Conservation (phyloP, 169 alveolate genomes). For the Plasmodium blacklocki region DNA sequence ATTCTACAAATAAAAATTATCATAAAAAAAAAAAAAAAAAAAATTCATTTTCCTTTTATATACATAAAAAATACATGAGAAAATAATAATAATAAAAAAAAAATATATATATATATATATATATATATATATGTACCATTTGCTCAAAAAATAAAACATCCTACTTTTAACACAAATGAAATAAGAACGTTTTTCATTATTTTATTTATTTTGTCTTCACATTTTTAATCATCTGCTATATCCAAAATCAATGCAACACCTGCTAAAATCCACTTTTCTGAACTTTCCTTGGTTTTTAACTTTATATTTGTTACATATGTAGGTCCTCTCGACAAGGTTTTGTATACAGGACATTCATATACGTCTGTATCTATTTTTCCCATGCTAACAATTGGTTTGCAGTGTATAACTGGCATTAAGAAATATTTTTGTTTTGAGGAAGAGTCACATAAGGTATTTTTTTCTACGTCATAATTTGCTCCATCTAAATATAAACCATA, state of each 20-base stretch:
- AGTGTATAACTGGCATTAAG: constrained; percentile 95
- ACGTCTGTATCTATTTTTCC: constrained; percentile 90
- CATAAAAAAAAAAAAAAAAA: too few relatives aligned
- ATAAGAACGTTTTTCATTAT: neutral
- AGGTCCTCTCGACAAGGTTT: constrained; percentile 94
- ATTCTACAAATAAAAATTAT: too few relatives aligned
- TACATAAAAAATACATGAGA: too few relatives aligned
- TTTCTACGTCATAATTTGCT: constrained; percentile 93
- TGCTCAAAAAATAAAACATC: neutral
- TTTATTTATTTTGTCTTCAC: constrained; percentile 17
- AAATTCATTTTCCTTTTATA: too few relatives aligned
- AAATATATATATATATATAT: neutral
- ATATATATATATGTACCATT: neutral
- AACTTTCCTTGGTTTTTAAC: constrained; percentile 93
- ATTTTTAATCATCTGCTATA: constrained; percentile 93
- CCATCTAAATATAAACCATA: constrained; percentile 93
- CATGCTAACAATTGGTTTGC: constrained; percentile 90
- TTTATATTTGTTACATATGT: constrained; percentile 95
- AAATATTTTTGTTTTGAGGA: constrained; percentile 95
- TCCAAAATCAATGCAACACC: constrained; percentile 97
- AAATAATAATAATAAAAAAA: too few relatives aligned
- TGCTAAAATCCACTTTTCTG: constrained; percentile 96
- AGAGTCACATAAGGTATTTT: constrained; percentile 92
- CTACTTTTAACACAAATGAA: neutral
- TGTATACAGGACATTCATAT: constrained; percentile 95